phyloP scores from a whole-genome alignment of 345 rosid genomes.

The Eucalyptus pauciflora region DNA sequence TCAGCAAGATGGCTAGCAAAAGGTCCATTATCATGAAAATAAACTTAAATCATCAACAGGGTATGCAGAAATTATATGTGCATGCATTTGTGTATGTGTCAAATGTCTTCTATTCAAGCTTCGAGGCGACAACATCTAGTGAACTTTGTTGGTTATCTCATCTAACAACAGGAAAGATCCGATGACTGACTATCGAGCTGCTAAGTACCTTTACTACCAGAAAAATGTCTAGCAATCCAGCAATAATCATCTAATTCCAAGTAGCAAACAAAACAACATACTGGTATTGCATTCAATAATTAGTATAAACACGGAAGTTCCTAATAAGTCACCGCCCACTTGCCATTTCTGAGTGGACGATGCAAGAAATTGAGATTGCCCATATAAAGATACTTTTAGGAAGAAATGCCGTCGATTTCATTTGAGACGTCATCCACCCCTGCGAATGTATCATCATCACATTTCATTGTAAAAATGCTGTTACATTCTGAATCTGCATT shows the following conservation, averaged over 20 bases:
- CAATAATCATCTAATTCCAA: not conserved
- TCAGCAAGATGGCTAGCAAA: not conserved
- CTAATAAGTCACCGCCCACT: conserved; percentile 89
- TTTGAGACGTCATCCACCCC: conserved; percentile 67
- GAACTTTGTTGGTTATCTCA: not conserved
- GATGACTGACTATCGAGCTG: not conserved
- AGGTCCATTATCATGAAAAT: not conserved
- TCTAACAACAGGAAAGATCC: not conserved
- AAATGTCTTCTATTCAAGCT: not conserved
- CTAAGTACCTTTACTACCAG: not conserved
- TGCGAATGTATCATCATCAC: conserved; percentile 93
- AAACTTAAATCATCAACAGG: not conserved
- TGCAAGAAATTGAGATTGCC: too few relatives aligned
- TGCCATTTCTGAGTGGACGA: too few relatives aligned
- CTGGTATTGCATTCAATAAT: not conserved
- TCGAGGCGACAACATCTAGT: not conserved
- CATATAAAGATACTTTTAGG: too few relatives aligned
- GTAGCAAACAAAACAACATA: not conserved
- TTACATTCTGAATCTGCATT: conserved; percentile 71
- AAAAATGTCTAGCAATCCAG: not conserved
- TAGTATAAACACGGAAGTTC: conserved; percentile 5
- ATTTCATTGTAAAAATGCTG: conserved; percentile 88
- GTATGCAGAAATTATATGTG: not conserved
- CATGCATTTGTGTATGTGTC: not conserved
- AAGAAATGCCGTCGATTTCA: conserved; percentile 74